phyloP scores from a whole-genome alignment of 176 grass and related monocot genomes.

The Poa pratensis region DNA sequence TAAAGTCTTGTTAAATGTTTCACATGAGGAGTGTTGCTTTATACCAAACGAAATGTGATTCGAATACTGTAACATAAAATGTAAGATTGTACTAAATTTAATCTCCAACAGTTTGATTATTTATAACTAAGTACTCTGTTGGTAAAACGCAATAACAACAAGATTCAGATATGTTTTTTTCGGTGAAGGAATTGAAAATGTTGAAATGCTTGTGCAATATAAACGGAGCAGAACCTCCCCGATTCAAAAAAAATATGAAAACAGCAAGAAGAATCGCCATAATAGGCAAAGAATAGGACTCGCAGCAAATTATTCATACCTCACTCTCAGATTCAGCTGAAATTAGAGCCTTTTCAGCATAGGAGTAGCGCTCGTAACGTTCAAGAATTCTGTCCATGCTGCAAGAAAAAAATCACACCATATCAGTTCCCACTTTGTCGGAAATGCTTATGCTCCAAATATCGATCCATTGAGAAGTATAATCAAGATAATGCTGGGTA shows the following conservation, averaged over 20 bases:
- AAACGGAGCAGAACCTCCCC: not conserved
- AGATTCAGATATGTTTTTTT: not conserved
- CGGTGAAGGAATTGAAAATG: not conserved
- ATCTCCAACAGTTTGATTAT: not conserved
- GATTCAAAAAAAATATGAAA: not conserved
- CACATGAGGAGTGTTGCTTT: not conserved
- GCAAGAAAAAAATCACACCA: conserved; percentile 19
- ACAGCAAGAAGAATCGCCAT: not conserved
- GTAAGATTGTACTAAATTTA: not conserved
- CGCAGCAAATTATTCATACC: conserved; percentile 45
- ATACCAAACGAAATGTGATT: not conserved
- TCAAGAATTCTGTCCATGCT: conserved; percentile 86
- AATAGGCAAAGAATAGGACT: not conserved
- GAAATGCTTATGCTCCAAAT: not conserved
- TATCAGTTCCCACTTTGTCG: not conserved
- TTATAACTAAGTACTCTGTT: not conserved
- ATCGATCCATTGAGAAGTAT: not conserved
- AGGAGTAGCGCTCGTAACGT: conserved; percentile 72
- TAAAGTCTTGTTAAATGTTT: not conserved
- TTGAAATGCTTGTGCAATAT: not conserved
- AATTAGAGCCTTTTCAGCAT: conserved; percentile 71
- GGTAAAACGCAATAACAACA: conserved; percentile 21
- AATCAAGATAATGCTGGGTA: not conserved
- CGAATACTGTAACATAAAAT: conserved; percentile 31
- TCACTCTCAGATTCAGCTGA: conserved; percentile 64